These are phyloP conservation scores for Aureobasidium sp. DNA, from an alignment of 2,329 filamentous ascomycete genomes.

Conservation along the genomic window DNA sequence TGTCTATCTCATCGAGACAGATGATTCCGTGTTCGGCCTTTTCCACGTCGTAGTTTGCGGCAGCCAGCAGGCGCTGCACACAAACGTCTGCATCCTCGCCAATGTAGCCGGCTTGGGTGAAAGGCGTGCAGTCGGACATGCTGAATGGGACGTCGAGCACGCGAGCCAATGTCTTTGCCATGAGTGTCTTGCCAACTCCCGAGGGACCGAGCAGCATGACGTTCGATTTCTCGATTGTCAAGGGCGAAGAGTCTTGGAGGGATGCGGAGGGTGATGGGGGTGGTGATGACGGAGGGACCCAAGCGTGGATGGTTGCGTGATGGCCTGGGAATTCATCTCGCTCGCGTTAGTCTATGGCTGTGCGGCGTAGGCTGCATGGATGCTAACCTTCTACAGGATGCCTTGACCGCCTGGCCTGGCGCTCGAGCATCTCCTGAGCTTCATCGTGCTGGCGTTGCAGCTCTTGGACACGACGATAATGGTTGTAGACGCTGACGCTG, in stretches of 20 bases:
- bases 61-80: slow-evolving; percentile 81
- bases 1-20: slow-evolving; percentile 94
- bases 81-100: slow-evolving; percentile 97
- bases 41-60: slow-evolving; percentile 80
- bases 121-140: slow-evolving; percentile 91
- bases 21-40: slow-evolving; percentile 88
- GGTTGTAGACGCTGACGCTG: slow-evolving; percentile 90
- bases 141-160: slow-evolving; percentile 93
- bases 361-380: no score
- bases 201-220: slow-evolving; percentile 84
- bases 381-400: slow-evolving; percentile 74
- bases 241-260: slow-evolving; percentile 48
- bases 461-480: slow-evolving; percentile 82
- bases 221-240: slow-evolving; percentile 94
- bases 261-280: slow-evolving; percentile 31
- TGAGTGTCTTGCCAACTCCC: slow-evolving; percentile 93
- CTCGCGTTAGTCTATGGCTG: no score
- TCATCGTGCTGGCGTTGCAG: slow-evolving; percentile 70
- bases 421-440: slow-evolving; percentile 64
- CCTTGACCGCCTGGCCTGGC: slow-evolving; percentile 60
- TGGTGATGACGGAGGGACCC: slow-evolving; percentile 23
- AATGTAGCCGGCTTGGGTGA: slow-evolving; percentile 95
- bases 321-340: slow-evolving; percentile 56
- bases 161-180: slow-evolving; percentile 84
- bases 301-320: slow-evolving; percentile 43